These are phyloP conservation scores for Cylindrotheca closterium DNA, from an alignment of 108 stramenopile genomes.

Conservation along the genomic window DNA sequence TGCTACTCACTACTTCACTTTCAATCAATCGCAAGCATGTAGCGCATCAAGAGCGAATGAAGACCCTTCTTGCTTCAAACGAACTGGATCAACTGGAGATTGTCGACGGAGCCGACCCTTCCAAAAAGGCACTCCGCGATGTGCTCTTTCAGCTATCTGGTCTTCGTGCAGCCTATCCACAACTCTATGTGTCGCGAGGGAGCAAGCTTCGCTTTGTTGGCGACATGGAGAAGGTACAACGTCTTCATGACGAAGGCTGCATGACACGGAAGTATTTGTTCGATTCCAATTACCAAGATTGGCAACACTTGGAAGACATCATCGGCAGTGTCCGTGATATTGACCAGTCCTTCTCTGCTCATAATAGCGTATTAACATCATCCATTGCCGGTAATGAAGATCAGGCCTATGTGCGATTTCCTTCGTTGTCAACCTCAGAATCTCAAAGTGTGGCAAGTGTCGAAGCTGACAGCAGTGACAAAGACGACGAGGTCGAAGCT, in stretches of 20 bases:
- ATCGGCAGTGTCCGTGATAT: too few relatives aligned
- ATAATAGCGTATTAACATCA: too few relatives aligned
- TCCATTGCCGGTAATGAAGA: too few relatives aligned
- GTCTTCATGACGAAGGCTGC: conserved; percentile 11
- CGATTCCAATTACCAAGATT: too few relatives aligned
- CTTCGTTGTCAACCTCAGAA: too few relatives aligned
- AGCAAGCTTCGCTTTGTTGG: conserved; percentile 15
- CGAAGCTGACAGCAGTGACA: too few relatives aligned
- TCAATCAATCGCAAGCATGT: background rate
- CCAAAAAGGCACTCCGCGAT: conserved; percentile 33
- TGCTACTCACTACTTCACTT: background rate
- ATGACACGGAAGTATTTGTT: too few relatives aligned
- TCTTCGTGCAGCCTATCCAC: conserved; percentile 58
- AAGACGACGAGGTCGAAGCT: too few relatives aligned
- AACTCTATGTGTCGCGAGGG: conserved; percentile 56
- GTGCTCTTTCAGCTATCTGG: conserved; percentile 56
- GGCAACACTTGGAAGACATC: too few relatives aligned
- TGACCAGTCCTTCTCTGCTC: too few relatives aligned
- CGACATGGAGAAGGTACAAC: conserved; percentile 10
- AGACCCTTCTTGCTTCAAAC: background rate
- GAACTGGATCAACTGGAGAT: background rate
- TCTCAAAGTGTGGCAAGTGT: too few relatives aligned
- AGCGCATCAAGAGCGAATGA: background rate
- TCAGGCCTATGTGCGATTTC: too few relatives aligned
- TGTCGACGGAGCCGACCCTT: conserved; percentile 52